Evolutionary conservation across 768 basidiomycete genomes (phyloP).

Genomic region (Tricholoma matsutake): DNA sequence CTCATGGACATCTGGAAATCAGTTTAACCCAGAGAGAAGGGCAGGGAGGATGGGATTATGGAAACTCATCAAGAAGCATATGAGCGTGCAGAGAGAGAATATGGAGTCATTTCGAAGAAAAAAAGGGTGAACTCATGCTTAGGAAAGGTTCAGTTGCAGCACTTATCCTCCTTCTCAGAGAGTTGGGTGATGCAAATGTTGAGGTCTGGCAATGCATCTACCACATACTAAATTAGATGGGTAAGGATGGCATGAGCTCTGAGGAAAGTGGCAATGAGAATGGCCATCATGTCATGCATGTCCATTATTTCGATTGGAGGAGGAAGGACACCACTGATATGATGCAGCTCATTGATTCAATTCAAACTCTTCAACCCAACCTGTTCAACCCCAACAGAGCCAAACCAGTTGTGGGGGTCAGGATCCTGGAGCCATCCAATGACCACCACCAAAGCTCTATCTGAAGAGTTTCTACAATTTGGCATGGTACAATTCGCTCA

Average conservation of each 20-base stretch:
- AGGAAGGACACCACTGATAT: background rate
- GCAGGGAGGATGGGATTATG: background rate
- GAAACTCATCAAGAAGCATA: background rate
- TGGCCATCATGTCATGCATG: background rate
- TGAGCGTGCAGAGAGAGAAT: background rate
- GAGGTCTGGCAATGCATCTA: too few species aligned
- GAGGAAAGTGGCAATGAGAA: background rate
- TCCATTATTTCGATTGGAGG: background rate
- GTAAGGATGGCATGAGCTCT: background rate
- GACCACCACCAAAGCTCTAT: background rate
- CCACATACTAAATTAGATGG: background rate
- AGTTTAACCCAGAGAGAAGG: background rate
- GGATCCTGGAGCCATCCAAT: background rate
- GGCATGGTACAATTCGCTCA: background rate
- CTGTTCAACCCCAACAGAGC: background rate
- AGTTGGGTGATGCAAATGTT: background rate
- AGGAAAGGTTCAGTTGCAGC: background rate
- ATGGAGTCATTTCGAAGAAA: background rate
- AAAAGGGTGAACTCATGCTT: background rate
- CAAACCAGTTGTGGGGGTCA: background rate
- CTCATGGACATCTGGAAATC: background rate
- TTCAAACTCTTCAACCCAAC: background rate
- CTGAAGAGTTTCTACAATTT: background rate
- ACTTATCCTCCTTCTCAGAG: background rate
- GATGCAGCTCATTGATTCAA: background rate